Percentiles rank a stretch among this genome's conserved stretches.
Evolutionary conservation across 2,329 filamentous ascomycete species (phyloP).

Genomic region (Harringtonia lauricola): DNA sequence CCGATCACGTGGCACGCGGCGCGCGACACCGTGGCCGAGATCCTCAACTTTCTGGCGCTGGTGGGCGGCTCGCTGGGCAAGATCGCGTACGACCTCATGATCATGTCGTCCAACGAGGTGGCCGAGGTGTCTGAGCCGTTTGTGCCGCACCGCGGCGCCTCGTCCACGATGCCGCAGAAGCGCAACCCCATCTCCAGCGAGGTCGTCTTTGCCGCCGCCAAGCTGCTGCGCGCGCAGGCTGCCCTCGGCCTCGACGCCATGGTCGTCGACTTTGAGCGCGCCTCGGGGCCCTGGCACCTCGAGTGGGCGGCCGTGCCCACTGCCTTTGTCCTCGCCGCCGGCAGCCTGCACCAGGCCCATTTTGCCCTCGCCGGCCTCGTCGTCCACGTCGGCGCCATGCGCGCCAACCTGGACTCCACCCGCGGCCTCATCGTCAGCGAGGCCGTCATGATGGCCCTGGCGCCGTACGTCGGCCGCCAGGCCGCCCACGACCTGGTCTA

Average conservation of each 20-base stretch:
- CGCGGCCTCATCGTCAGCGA: constrained; percentile 44
- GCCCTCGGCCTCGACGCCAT: constrained; percentile 42
- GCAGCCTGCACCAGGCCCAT: constrained; percentile 39
- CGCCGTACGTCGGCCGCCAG: constrained; percentile 38
- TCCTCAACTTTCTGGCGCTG: constrained; percentile 39
- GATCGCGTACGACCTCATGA: constrained; percentile 42
- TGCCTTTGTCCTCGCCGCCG: constrained; percentile 40
- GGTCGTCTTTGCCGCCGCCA: constrained; percentile 41
- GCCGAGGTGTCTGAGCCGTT: constrained; percentile 44
- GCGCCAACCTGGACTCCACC: constrained; percentile 37
- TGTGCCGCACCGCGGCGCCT: constrained; percentile 40
- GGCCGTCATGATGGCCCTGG: constrained; percentile 50
- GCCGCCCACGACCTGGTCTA: constrained; percentile 46
- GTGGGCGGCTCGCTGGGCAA: constrained; percentile 43
- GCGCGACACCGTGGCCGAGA: constrained; percentile 41
- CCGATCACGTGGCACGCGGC: constrained; percentile 47
- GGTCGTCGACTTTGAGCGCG: constrained; percentile 46
- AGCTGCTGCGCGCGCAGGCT: constrained; percentile 39
- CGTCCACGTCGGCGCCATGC: constrained; percentile 37
- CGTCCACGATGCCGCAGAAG: constrained; percentile 48
- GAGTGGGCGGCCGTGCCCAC: constrained; percentile 46
- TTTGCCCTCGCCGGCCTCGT: constrained; percentile 40
- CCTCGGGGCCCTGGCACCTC: constrained; percentile 46
- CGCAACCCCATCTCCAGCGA: constrained; percentile 47
- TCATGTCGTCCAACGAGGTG: constrained; percentile 39